phyloP scores from a whole-genome alignment of 306 rosid species.

The Leucaena leucocephala region DNA sequence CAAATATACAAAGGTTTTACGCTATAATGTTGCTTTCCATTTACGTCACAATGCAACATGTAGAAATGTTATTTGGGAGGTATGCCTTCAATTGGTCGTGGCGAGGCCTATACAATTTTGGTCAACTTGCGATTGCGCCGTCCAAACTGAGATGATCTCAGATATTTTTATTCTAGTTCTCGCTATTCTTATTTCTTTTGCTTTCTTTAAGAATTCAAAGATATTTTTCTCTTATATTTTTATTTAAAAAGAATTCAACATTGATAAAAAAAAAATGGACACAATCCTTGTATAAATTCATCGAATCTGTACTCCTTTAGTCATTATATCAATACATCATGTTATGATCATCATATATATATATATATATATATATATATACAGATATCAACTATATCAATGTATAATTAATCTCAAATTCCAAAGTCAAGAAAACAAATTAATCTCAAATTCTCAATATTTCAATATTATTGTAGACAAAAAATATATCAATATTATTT shows the following conservation, averaged over 20 bases:
- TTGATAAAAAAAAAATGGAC: not conserved
- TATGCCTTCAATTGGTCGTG: too few relatives aligned
- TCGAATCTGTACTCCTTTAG: not conserved
- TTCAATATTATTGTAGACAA: not conserved
- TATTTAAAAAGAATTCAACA: not conserved
- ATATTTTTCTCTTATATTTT: not conserved
- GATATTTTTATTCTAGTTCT: not conserved
- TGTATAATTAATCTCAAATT: too few relatives aligned
- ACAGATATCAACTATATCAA: too few relatives aligned
- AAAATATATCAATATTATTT: too few relatives aligned
- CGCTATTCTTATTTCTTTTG: not conserved
- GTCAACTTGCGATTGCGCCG: not conserved
- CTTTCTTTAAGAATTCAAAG: not conserved
- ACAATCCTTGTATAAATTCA: not conserved
- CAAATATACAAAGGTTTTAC: not conserved
- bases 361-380: too few relatives aligned
- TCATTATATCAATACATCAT: not conserved
- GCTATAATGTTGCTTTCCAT: not conserved
- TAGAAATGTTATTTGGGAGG: not conserved
- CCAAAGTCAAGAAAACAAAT: too few relatives aligned
- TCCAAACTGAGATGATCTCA: not conserved
- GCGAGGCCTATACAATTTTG: too few relatives aligned
- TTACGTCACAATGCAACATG: not conserved
- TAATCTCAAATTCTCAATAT: not conserved
- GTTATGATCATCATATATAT: too few relatives aligned